Evolutionary conservation across 2,329 filamentous ascomycete genomes (phyloP).

Genomic region (Fusarium sp.): DNA sequence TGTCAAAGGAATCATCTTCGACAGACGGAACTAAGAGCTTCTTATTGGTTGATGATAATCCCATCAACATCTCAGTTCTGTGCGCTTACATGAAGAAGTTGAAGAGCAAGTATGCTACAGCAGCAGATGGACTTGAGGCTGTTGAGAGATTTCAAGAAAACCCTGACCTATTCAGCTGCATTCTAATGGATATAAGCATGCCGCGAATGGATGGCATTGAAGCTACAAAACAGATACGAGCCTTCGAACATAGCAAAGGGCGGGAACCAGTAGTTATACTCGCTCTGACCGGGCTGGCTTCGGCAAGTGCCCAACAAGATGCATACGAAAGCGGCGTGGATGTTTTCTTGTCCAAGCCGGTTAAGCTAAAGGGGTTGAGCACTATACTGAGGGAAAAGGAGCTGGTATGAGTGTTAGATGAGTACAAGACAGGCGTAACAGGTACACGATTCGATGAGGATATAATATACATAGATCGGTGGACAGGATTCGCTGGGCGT

Average conservation of each 20-base stretch:
- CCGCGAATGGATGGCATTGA: slow-evolving; percentile 65
- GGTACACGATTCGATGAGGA: background rate
- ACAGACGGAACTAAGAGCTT: slow-evolving; percentile 16
- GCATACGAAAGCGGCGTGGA: slow-evolving; percentile 65
- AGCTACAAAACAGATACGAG: slow-evolving; percentile 60
- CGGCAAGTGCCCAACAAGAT: slow-evolving; percentile 61
- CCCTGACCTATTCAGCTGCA: slow-evolving; percentile 44
- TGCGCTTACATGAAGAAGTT: slow-evolving; percentile 51
- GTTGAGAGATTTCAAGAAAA: slow-evolving; percentile 45
- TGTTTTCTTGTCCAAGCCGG: slow-evolving; percentile 65
- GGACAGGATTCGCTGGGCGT: background rate
- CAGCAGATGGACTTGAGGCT: slow-evolving; percentile 51
- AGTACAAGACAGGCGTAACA: background rate
- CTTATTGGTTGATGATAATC: slow-evolving; percentile 40
- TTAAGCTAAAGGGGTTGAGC: slow-evolving; percentile 55
- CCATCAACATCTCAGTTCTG: slow-evolving; percentile 40
- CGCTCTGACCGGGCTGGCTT: slow-evolving; percentile 64
- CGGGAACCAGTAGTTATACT: slow-evolving; percentile 59
- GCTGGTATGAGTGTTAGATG: slow-evolving; percentile 3
- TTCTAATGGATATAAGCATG: slow-evolving; percentile 66
- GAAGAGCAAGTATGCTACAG: slow-evolving; percentile 44
- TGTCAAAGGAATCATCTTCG: background rate
- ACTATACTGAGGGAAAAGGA: slow-evolving; percentile 23
- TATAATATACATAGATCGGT: slow-evolving; percentile 2
- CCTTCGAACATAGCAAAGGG: slow-evolving; percentile 57